A percentile compares a stretch with the other conserved stretches of the same genome.
Evolutionary conservation across 257 asterid genomes (phyloP).

Genomic region (Ehretia macrophylla): DNA sequence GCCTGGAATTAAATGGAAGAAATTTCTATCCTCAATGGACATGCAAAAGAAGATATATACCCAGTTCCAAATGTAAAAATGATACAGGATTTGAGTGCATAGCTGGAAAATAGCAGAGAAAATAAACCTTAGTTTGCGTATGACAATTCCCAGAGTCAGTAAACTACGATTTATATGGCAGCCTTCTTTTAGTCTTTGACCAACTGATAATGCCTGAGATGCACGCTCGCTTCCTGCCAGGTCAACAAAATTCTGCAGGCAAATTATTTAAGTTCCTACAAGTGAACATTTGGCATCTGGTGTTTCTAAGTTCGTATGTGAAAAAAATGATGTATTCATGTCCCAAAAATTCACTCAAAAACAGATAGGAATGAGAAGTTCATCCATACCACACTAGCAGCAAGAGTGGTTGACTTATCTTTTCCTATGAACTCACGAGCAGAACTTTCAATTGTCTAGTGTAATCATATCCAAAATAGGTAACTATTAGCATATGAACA

Average conservation of each 20-base stretch:
- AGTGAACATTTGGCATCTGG: background rate
- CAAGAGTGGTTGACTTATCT: slow-evolving; percentile 8
- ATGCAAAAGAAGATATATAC: background rate
- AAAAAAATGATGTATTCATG: background rate
- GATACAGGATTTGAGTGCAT: background rate
- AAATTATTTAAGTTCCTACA: background rate
- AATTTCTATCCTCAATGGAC: background rate
- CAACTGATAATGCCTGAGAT: slow-evolving; percentile 37
- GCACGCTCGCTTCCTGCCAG: slow-evolving; percentile 54
- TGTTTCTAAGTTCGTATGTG: too few relatives aligned
- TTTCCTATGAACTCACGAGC: background rate
- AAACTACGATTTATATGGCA: slow-evolving; percentile 48
- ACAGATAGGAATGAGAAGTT: background rate
- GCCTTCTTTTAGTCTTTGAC: slow-evolving; percentile 46
- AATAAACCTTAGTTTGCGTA: slow-evolving; percentile 49
- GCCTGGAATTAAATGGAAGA: background rate
- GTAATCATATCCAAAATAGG: background rate
- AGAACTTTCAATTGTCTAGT: slow-evolving; percentile 9
- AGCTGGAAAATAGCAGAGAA: background rate
- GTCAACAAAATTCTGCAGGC: slow-evolving; percentile 40
- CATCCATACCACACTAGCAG: slow-evolving; percentile 15
- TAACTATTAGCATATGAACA: too few relatives aligned
- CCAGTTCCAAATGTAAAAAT: background rate
- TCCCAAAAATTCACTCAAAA: background rate
- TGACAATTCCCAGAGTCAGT: slow-evolving; percentile 50